Evolutionary conservation across 257 asterid species (phyloP), one percentile per base, ranked within the genome.

Genomic region (Forsythia viridissima): DNA sequence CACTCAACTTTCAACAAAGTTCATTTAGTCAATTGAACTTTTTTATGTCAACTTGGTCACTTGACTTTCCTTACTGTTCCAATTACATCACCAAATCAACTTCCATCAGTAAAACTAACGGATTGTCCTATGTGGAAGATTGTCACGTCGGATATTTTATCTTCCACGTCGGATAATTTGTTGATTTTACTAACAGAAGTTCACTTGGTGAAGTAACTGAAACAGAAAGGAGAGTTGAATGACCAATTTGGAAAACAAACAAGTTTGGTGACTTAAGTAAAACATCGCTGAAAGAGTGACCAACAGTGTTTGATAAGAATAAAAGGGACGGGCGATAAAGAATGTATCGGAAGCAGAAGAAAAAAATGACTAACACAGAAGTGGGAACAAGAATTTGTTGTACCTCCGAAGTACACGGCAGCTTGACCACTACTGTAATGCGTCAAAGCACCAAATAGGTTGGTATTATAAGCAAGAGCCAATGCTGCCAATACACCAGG

Each of bases 361-460:
- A 24, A 80, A 30, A 20, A 30, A 41, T 43, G 9, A 65, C 15
- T 59, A 30, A n/a, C 72, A n/a, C 24, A 46, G 44, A 68, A 59
- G 21, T 16, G 68, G 30, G 73, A 59, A 12, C 48, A 41, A 41
- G 51, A 44, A 65, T 65, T 66, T 55, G 76, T 4, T 20, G 78
- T 87, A 94, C 98, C 98, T 87, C 98, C 98, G 65, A 90, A 94
- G 87, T 92, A 92, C 11, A 94, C 96, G 73, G 98, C 98, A 70
- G 98, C 97, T 84, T 92, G 98, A 37, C 98, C 98, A 78, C 98
- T 94, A 87, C 98, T 94, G 79, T 94, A 94, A 89, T 94, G 98
- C 4, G 98, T 87, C 92, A 94, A 90, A 80, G 98, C 93, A 73
- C 98, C 98, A 67, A 94, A 92, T 8, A 94, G 88, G 76, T 90